Evolutionary conservation across 345 rosid species (phyloP), one percentile per base, ranked within the genome.

Genomic region (Rhodamnia rubescens): DNA sequence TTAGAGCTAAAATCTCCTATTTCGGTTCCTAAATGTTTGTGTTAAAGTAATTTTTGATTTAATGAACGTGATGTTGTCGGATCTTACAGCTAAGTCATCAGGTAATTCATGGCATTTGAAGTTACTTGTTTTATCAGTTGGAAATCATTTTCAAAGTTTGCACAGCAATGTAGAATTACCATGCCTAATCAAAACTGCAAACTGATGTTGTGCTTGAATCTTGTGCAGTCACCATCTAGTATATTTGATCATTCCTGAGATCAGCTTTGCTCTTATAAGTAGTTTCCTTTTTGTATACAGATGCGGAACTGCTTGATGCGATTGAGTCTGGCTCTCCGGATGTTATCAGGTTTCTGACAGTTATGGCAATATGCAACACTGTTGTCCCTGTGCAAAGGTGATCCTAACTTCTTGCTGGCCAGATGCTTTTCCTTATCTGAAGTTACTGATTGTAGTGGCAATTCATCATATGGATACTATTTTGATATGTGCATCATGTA

Each of bases 361-460:
- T 96, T 87, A 97, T 97, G 99, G 98, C 99, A 47, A 92, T 95
- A 84, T 96, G 99, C 83, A 97, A 97, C 91, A 96, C 99, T 83
- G 99, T 97, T 86, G 87, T 95, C 85, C 99, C 99, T 87, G 92
- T 92, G 83, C 91, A 90, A 84, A 94, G 98, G 99, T 97, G 90
- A 87, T 56, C 84, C 83, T 56, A 52, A 32, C 80, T 69, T 84
- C 84, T 61, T 87, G 42, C 74, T 69, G 78, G 78, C 78, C 78
- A 69, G 24, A 7, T 69, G 47, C 78, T 69, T 18, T 69, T 69
- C 44, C 24, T 16, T 69, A 69, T 2, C 78, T 69, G 47, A 40
- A 69, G 47, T 69, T 16, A 32, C 9, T 29, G 42, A 29, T 64
- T 64, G 50, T 56, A 15, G 74, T 52, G 85, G 36, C 32, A 15